A percentile compares a stretch with the other conserved stretches of the same genome.
These are phyloP conservation scores for Fusarium bactridioides DNA, from an alignment of 2,329 filamentous ascomycete species.

Conservation along the genomic window DNA sequence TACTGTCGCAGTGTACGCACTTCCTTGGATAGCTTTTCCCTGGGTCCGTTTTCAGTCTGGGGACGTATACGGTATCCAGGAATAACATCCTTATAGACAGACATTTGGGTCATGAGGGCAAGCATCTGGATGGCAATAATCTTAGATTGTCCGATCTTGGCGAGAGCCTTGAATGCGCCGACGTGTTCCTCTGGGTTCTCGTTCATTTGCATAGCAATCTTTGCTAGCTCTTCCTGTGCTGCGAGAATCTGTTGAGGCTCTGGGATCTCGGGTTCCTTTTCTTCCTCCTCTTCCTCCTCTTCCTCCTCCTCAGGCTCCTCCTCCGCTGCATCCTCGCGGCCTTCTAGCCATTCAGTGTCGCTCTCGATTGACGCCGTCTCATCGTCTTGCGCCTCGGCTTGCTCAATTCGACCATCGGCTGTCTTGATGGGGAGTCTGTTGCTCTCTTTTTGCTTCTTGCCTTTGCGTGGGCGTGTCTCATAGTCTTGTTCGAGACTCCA, in stretches of 20 bases:
- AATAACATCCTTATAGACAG: conserved; percentile 95
- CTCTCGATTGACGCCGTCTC: conserved; percentile 67
- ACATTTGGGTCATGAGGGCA: conserved; percentile 83
- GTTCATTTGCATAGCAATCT: conserved; percentile 80
- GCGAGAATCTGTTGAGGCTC: conserved; percentile 81
- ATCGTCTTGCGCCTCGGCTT: conserved; percentile 62
- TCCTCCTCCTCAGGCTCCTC: conserved; percentile 57
- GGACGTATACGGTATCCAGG: conserved; percentile 95
- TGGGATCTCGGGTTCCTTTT: conserved; percentile 71
- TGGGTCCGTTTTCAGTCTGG: conserved; percentile 74
- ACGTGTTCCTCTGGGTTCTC: conserved; percentile 93
- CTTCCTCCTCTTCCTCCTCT: conserved; percentile 54
- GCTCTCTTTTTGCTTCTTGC: conserved; percentile 76
- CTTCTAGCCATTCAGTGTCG: conserved; percentile 71
- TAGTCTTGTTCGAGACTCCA: conserved; percentile 96
- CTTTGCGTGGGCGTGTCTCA: conserved; percentile 80
- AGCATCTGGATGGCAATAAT: conserved; percentile 84
- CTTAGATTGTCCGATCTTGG: conserved; percentile 73
- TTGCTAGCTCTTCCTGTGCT: conserved; percentile 92
- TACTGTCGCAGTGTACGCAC: conserved; percentile 83
- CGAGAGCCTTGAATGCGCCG: conserved; percentile 78
- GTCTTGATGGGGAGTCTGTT: conserved; percentile 88
- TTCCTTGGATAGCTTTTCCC: conserved; percentile 89
- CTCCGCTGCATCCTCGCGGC: conserved; percentile 62
- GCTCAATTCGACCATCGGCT: conserved; percentile 75